phyloP scores from a whole-genome alignment of 2,329 filamentous ascomycete genomes.

The Madurella fahalii region DNA sequence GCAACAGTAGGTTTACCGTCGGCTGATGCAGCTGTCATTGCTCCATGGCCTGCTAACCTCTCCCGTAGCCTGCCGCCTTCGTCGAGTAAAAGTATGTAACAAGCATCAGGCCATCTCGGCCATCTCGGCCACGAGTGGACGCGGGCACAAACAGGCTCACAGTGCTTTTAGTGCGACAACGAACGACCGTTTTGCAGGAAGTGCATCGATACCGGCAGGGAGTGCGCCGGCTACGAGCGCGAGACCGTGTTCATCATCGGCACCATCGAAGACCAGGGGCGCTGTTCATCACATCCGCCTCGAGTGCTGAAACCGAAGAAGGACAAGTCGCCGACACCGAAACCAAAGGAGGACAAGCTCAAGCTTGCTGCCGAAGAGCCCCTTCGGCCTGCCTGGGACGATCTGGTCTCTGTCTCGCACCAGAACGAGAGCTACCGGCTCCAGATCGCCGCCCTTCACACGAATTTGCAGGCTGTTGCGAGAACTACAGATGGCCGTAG shows the following conservation, averaged over 20 bases:
- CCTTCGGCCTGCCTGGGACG: constrained; percentile 48
- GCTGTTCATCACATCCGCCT: constrained; percentile 54
- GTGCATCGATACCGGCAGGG: constrained; percentile 52
- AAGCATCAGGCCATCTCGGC: not conserved
- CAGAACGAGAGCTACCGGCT: constrained; percentile 36
- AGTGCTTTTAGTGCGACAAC: constrained; percentile 52
- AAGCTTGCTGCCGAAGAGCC: constrained; percentile 37
- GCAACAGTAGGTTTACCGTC: constrained; percentile 38
- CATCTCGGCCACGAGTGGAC: not conserved
- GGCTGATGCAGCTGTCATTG: not conserved
- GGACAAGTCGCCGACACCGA: constrained; percentile 19
- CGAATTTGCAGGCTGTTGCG: constrained; percentile 36
- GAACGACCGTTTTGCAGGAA: constrained; percentile 57
- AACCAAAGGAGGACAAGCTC: constrained; percentile 22
- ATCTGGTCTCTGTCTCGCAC: constrained; percentile 40
- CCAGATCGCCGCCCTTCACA: constrained; percentile 45
- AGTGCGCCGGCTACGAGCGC: constrained; percentile 59
- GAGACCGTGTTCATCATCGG: constrained; percentile 62
- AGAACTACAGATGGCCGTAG: constrained; percentile 14
- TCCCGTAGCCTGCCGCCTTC: constrained; percentile 47
- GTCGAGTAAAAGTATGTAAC: constrained; percentile 53
- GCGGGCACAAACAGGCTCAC: not conserved
- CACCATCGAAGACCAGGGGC: constrained; percentile 50
- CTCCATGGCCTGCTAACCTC: not conserved
- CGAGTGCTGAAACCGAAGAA: constrained; percentile 42